phyloP scores from a whole-genome alignment of 169 alveolate genomes.

The Cryptosporidium xiaoi region DNA sequence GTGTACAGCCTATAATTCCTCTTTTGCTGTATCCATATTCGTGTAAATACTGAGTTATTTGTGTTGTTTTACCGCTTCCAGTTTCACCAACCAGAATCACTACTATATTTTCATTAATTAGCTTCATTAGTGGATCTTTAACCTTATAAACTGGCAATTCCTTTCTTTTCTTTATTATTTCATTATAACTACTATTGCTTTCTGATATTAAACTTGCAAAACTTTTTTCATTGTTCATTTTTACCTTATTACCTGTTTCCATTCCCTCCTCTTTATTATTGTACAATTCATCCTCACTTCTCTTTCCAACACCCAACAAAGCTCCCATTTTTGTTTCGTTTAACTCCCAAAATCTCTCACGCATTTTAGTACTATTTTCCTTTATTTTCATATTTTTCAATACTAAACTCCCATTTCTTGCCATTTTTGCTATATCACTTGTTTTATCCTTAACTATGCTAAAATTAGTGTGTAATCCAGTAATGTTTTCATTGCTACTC shows the following conservation, averaged over 20 bases:
- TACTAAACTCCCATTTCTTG: slow-evolving; percentile 95
- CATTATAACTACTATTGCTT: not conserved
- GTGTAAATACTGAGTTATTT: slow-evolving; percentile 94
- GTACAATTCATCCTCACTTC: slow-evolving; percentile 19
- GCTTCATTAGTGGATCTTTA: slow-evolving; percentile 66
- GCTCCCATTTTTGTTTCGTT: slow-evolving; percentile 92
- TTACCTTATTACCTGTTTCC: not conserved
- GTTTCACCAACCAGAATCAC: slow-evolving; percentile 99
- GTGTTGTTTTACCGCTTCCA: slow-evolving; percentile 99
- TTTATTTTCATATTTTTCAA: slow-evolving; percentile 90
- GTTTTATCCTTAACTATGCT: slow-evolving; percentile 96
- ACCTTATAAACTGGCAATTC: slow-evolving; percentile 87
- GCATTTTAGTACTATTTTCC: slow-evolving; percentile 89
- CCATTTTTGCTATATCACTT: slow-evolving; percentile 96
- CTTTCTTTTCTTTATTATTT: slow-evolving; percentile 45
- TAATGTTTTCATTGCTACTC: not conserved
- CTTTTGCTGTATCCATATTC: slow-evolving; percentile 92
- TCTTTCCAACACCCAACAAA: slow-evolving; percentile 79
- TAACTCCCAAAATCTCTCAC: slow-evolving; percentile 94
- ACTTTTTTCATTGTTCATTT: slow-evolving; percentile 62
- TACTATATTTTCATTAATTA: slow-evolving; percentile 92
- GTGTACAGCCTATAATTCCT: slow-evolving; percentile 99
- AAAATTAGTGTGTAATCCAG: slow-evolving; percentile 75
- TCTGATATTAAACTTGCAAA: not conserved
- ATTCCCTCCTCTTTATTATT: not conserved